Base-by-base conservation (phyloP, 2,329 filamentous ascomycete genomes). In the Diaporthe australafricana region DNA sequence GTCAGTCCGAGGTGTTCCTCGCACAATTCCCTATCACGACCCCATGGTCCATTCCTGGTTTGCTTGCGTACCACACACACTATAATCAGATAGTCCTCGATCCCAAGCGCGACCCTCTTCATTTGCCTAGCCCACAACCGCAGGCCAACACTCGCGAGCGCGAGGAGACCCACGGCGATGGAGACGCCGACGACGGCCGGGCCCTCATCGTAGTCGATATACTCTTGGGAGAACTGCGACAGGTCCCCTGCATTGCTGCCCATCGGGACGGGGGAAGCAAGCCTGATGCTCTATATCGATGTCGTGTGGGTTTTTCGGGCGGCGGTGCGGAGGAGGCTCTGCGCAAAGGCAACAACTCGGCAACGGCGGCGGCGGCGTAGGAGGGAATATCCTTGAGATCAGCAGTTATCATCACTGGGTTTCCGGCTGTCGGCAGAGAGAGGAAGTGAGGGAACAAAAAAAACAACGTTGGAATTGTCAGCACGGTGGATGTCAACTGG, bases 61-160 rank as follows among this genome's bases (percentile, higher is more conserved):
- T 35, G 3, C 11, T 35, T 50, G 60, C 60, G 45, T 65, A 65
- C 60, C 60, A 65, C 60, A 65, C 60, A 65, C 30, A 42, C 45
- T 65, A 65, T 65, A 22, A 65, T 65, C 30, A 65, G 30, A 17
- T 65, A 65, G 45, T 65, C 60, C 45, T 65, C 60, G 60, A 65
- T 50, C 30, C 60, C 60, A n/a, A 65, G 60, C 45, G 60, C 9
- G 11, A 65, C 60, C 60, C 60, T 65, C 60, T 65, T 65, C 3
- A 65, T 65, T 42, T 50, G 60, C 60, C 60, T 65, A 38, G 60
- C 60, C 60, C 60, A 65, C 7, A 65, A 30, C 7, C 60, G 60
- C 60, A 65, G 30, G 1, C 60, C 60, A 5, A 65, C 60, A n/a
- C 20, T 50, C 45, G 25, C 60, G 45, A 65, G 60, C 60, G 60